Evolutionary conservation across 768 basidiomycete genomes (phyloP).

Genomic region (Rubroboletus satanas): DNA sequence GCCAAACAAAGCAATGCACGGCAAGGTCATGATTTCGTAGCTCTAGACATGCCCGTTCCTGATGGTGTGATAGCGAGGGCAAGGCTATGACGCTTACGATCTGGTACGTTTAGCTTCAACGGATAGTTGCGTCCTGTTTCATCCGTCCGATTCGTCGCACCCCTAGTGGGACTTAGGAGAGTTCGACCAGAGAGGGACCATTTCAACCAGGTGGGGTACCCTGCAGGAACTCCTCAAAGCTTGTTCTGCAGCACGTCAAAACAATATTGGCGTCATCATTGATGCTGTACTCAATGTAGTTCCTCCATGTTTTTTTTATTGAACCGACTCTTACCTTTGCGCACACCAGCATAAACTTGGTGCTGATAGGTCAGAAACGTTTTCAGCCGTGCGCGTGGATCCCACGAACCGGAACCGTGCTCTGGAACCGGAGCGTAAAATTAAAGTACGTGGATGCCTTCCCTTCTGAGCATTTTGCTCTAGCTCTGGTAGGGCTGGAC

Average conservation of each 20-base stretch:
- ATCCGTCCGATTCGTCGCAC: not conserved
- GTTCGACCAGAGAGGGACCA: conserved; percentile 70
- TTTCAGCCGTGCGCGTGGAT: conserved; percentile 69
- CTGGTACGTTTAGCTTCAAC: conserved; percentile 44
- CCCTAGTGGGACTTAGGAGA: conserved; percentile 83
- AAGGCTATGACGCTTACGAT: conserved; percentile 86
- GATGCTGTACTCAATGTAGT: conserved; percentile 88
- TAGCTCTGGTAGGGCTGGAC: conserved; percentile 65
- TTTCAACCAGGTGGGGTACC: conserved; percentile 83
- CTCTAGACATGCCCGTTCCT: conserved; percentile 6
- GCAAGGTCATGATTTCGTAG: conserved; percentile 37
- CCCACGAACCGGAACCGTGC: conserved; percentile 60
- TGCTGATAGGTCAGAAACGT: conserved; percentile 69
- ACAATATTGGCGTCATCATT: conserved; percentile 72
- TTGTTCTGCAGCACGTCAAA: conserved; percentile 59
- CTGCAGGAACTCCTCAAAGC: conserved; percentile 73
- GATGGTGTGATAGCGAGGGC: conserved; percentile 46
- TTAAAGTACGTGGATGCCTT: conserved; percentile 48
- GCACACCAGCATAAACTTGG: conserved; percentile 72
- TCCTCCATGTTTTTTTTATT: not conserved
- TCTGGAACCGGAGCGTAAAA: conserved; percentile 55
- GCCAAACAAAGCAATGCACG: conserved; percentile 67
- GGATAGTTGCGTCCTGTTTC: not conserved
- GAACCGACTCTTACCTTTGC: conserved; percentile 5
- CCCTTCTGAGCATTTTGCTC: not conserved